These are phyloP conservation scores for Vittaforma corneae DNA, from an alignment of 371 early-diverging fungal species.

Conservation along the genomic window DNA sequence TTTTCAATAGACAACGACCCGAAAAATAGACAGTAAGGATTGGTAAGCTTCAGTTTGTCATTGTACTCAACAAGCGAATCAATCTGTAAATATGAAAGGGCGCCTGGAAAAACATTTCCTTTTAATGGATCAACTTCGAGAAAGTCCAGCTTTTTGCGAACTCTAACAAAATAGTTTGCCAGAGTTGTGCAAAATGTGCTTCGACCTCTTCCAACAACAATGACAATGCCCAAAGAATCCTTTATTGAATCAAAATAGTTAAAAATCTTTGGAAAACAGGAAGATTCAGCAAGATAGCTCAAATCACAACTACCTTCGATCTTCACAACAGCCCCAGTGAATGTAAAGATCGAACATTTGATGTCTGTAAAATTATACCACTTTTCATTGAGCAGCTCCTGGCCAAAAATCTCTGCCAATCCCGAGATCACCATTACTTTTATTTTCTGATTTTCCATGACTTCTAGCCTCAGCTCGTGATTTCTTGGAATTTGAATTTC, in stretches of 20 bases:
- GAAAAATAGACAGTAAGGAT: slow-evolving; percentile 42
- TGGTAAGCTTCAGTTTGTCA: slow-evolving; percentile 29
- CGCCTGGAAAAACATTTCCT: slow-evolving; percentile 52
- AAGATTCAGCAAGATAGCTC: slow-evolving; percentile 44
- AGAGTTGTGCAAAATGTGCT: slow-evolving; percentile 42
- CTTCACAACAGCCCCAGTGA: slow-evolving; percentile 52
- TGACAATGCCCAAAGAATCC: slow-evolving; percentile 4
- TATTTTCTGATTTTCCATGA: slow-evolving; percentile 27
- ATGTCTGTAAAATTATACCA: slow-evolving; percentile 54
- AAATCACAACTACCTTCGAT: slow-evolving; percentile 48
- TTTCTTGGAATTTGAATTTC: slow-evolving; percentile 19
- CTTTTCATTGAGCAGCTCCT: slow-evolving; percentile 53
- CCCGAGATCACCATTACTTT: slow-evolving; percentile 49
- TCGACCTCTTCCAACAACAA: slow-evolving; percentile 49
- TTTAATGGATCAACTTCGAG: slow-evolving; percentile 44
- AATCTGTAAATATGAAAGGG: slow-evolving; percentile 26
- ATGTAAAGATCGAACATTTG: slow-evolving; percentile 53
- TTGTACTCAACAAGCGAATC: slow-evolving; percentile 32
- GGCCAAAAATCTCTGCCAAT: slow-evolving; percentile 51
- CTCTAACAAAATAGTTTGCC: slow-evolving; percentile 45
- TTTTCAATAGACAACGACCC: slow-evolving; percentile 45
- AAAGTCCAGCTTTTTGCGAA: slow-evolving; percentile 45
- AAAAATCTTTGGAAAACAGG: slow-evolving; percentile 50
- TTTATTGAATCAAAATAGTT: slow-evolving; percentile 29
- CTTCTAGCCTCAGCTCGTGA: slow-evolving; percentile 43